Base-by-base conservation (phyloP, 371 early-diverging fungal species). In the Smittium mucronatum region DNA sequence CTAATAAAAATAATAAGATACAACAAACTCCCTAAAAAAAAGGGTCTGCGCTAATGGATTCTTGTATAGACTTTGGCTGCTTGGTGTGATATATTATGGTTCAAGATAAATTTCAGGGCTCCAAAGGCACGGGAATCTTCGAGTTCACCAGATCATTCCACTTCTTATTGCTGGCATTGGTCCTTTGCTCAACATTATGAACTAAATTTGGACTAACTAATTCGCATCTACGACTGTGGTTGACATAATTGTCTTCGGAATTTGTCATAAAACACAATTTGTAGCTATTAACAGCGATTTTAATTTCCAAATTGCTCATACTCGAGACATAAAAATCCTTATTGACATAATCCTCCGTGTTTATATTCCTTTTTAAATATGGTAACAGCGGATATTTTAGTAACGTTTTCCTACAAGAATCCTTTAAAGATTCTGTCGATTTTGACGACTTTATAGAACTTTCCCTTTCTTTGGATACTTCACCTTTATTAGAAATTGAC, bases 231-330 rank as follows among this genome's bases (percentile, higher is more conserved):
- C 78, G 68, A 36, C 73, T 69, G 66, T 75, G 76, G 72, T 77
- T 75, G 25, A 71, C 74, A 57, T 80, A 79, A 63, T 75, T 73
- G 59, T 93, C 93, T 71, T 92, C 92, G 16, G 90, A 89, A 34
- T 85, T 79, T 34, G 85, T 86, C 34, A 91, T 86, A 74, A 88
- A 93, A 70, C 88, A 92, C 64, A 92, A 85, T 80, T 89, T 89
- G 82, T 90, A 92, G 2, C 91, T 90, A 75, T 93, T 92, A 74
- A 86, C 86, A 73, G 88, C 90, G 59, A 94, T 93, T 81, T 94
- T 93, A 74, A 93, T 86, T 74, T 93, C 91, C 70, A 94, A 70
- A 30, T 72, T 78, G 63, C 59, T 59, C 2, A n/a, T 26, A 28
- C 59, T 59, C 5, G 28, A 16, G 5, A 59, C 59, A 59, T n/a